Conservation (phyloP, 257 asterid species). For the Rubia yunnanensis region DNA sequence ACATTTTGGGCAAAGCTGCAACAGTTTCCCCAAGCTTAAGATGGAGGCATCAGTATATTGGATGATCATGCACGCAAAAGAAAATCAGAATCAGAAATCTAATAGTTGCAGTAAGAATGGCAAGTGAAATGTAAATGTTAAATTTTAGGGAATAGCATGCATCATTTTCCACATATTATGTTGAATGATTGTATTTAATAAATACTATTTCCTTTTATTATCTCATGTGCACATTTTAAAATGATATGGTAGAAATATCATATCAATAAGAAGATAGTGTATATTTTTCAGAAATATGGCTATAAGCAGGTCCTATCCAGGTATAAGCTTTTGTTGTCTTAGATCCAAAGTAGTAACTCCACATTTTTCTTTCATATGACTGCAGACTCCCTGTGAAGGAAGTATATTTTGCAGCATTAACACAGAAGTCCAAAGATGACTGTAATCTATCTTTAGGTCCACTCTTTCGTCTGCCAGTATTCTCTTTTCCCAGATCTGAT, state of each 20-base stretch:
- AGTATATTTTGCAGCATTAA: neutral
- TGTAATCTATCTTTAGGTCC: neutral
- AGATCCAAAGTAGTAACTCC: neutral
- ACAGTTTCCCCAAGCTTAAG: conserved; percentile 74
- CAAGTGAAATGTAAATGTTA: neutral
- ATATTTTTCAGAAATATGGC: neutral
- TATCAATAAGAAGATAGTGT: neutral
- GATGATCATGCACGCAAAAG: neutral
- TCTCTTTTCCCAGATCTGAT: neutral
- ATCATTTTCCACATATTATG: neutral
- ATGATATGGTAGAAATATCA: neutral
- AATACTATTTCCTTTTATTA: neutral
- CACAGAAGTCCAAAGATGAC: neutral
- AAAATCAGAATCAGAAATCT: no score
- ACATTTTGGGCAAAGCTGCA: conserved; percentile 65
- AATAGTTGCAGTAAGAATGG: neutral
- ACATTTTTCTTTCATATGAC: no score
- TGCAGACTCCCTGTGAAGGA: no score
- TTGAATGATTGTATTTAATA: neutral
- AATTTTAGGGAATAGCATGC: neutral
- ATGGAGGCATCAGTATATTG: conserved; percentile 11
- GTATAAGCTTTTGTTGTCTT: neutral
- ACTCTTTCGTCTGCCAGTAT: neutral
- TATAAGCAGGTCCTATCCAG: neutral
- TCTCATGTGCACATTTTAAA: neutral